A percentile compares a stretch with the other conserved stretches of the same genome.
These are phyloP conservation scores for Lachancea cidri DNA, from an alignment of 805 yeast genomes.

Conservation along the genomic window DNA sequence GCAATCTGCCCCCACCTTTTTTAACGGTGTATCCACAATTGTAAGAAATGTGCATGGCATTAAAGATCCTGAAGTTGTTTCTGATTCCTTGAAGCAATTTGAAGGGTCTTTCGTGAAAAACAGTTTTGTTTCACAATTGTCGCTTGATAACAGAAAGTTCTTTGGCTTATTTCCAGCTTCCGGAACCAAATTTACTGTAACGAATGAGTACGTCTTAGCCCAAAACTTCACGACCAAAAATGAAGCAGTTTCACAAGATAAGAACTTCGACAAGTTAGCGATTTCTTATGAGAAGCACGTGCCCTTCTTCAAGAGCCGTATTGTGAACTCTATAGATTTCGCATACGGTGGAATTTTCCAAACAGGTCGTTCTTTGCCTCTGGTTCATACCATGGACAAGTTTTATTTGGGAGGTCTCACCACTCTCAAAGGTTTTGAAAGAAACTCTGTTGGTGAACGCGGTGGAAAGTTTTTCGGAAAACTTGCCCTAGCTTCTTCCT, in stretches of 20 bases:
- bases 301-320: constrained; percentile 39
- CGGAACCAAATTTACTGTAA: constrained; percentile 40
- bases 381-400: constrained; percentile 60
- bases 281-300: constrained; percentile 26
- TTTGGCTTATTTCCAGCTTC: constrained; percentile 39
- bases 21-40: constrained; percentile 55
- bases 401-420: constrained; percentile 68
- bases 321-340: constrained; percentile 45
- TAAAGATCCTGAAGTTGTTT: constrained; percentile 44
- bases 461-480: constrained; percentile 58
- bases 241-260: constrained; percentile 21
- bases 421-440: constrained; percentile 59
- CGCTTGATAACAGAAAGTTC: constrained; percentile 41
- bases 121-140: constrained; percentile 39
- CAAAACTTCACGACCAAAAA: constrained; percentile 30
- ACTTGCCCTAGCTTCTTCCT: constrained; percentile 44
- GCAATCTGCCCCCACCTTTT: constrained; percentile 21
- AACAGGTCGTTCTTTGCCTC: constrained; percentile 17
- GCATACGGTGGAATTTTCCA: constrained; percentile 49
- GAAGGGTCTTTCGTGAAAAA: constrained; percentile 57
- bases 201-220: constrained; percentile 44
- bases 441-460: constrained; percentile 51
- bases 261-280: constrained; percentile 30
- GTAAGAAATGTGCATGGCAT: constrained; percentile 55
- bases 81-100: constrained; percentile 13